Evolutionary conservation across 2,329 filamentous ascomycete species (phyloP).

Genomic region (Clonostachys chloroleuca): DNA sequence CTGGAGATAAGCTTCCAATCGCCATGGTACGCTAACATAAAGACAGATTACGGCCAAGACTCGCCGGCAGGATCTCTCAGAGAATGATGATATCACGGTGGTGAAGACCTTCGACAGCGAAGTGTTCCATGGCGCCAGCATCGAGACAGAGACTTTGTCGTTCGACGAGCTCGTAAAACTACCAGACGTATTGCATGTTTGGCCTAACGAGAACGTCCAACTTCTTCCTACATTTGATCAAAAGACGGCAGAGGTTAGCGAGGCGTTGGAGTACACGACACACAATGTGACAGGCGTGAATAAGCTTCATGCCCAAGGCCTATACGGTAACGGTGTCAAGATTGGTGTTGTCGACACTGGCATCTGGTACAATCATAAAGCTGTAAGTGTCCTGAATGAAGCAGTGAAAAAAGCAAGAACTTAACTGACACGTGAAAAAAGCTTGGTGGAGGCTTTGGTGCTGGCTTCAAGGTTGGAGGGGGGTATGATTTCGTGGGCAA

Average conservation of each 20-base stretch:
- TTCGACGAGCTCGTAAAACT: constrained; percentile 9
- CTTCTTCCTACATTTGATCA: neutral
- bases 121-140: constrained; percentile 12
- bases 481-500: constrained; percentile 15
- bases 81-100: constrained; percentile 2
- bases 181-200: constrained; percentile 12
- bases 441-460: constrained; percentile 15
- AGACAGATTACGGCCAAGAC: too few relatives aligned
- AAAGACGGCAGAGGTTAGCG: neutral
- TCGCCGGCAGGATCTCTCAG: neutral
- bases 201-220: constrained; percentile 5
- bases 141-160: constrained; percentile 8
- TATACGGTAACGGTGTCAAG: constrained; percentile 13
- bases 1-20: too few relatives aligned
- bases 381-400: neutral
- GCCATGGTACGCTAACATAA: too few relatives aligned
- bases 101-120: constrained; percentile 6
- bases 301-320: constrained; percentile 13
- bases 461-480: constrained; percentile 14
- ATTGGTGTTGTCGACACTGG: constrained; percentile 18
- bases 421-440: neutral
- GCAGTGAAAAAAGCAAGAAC: too few relatives aligned
- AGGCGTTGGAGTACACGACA: constrained; percentile 8
- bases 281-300: constrained; percentile 15
- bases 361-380: constrained; percentile 13